A percentile compares a stretch with the other conserved stretches of the same genome.
phyloP scores from a whole-genome alignment of 2,329 filamentous ascomycete genomes.

The Pestalotiopsis sp. region DNA sequence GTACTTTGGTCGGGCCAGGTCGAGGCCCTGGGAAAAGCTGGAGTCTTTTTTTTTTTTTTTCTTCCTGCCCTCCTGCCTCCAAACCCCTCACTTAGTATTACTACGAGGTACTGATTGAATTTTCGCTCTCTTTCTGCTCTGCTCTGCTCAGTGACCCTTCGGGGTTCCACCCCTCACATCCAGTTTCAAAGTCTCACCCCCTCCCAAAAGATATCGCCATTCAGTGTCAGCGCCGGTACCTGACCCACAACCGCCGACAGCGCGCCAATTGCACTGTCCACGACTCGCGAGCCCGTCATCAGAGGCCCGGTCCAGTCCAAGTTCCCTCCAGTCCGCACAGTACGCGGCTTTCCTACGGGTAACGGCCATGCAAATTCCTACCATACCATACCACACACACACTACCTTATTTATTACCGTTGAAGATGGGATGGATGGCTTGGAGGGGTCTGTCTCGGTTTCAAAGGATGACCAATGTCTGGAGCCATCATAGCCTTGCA shows the following conservation, averaged over 20 bases:
- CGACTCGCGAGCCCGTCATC: not conserved
- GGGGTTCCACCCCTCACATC: not conserved
- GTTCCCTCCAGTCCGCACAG: not conserved
- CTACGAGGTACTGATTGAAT: no score
- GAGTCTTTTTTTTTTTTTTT: not conserved
- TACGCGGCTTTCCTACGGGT: not conserved
- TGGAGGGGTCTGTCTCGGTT: not conserved
- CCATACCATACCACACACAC: not conserved
- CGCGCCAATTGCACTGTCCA: conserved; percentile 5
- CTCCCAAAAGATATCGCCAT: not conserved
- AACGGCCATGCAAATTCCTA: not conserved
- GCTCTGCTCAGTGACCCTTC: not conserved
- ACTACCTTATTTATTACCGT: not conserved
- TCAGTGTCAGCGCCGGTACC: not conserved
- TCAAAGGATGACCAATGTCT: not conserved
- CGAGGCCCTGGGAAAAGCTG: no score
- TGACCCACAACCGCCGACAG: conserved; percentile 6
- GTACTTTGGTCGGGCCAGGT: conserved; percentile 10
- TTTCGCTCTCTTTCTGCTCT: not conserved
- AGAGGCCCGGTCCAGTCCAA: not conserved
- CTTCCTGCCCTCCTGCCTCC: not conserved
- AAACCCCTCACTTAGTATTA: no score
- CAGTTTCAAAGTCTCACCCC: conserved; percentile 12
- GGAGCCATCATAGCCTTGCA: conserved; percentile 10
- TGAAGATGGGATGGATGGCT: not conserved